Evolutionary conservation across 306 rosid genomes (phyloP).

Genomic region (Astragalus glycyphyllos): DNA sequence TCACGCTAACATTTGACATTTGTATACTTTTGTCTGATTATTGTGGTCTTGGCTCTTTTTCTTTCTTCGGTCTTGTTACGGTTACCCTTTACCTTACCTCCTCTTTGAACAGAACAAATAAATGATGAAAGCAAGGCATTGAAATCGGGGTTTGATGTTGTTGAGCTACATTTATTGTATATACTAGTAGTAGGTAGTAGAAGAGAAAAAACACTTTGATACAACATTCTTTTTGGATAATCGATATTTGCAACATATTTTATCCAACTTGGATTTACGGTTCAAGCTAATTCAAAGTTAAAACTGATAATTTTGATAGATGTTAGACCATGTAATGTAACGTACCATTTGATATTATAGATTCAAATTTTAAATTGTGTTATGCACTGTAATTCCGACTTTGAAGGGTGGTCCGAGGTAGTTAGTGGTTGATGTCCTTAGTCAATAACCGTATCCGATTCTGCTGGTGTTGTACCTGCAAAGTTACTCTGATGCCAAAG

Average conservation of each 20-base stretch:
- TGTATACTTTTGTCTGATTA: background rate
- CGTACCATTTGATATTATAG: background rate
- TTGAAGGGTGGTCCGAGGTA: no score
- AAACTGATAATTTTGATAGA: background rate
- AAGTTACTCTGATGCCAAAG: no score
- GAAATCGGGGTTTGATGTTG: conserved; percentile 12
- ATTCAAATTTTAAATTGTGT: background rate
- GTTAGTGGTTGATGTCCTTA: no score
- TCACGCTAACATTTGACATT: conserved; percentile 25
- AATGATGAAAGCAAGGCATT: conserved; percentile 8
- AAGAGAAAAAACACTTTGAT: background rate
- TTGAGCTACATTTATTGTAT: conserved; percentile 31
- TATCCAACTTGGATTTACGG: background rate
- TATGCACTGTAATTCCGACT: no score
- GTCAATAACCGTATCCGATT: no score
- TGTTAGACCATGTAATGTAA: background rate
- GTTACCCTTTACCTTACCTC: background rate
- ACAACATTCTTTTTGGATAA: conserved; percentile 1
- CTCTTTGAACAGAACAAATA: conserved; percentile 15
- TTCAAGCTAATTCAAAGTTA: conserved; percentile 18
- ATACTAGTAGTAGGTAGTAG: no score
- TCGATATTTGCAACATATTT: background rate
- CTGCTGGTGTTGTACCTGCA: no score
- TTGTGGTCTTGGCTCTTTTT: background rate
- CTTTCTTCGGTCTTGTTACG: background rate